A percentile compares a stretch with the other conserved stretches of the same genome.
Conservation (phyloP, 441 rosid species). For the Corymbia calophylla region DNA sequence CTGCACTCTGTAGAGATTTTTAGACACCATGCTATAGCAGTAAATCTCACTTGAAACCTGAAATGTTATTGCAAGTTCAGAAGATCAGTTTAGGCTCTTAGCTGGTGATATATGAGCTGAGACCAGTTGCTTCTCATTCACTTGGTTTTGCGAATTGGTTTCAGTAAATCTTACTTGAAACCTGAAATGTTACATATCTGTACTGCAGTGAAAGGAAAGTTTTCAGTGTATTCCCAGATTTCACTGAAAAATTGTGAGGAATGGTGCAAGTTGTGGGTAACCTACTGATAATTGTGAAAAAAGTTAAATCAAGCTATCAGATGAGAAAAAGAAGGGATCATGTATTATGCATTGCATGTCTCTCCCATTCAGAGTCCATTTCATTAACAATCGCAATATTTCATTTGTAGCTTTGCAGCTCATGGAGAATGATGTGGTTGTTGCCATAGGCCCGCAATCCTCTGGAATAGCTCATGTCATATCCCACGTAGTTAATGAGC, state of each 20-base stretch:
- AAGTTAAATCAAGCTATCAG: background rate
- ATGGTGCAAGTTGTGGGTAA: background rate
- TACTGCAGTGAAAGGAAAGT: background rate
- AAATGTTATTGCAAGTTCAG: background rate
- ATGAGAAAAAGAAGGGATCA: background rate
- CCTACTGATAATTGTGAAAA: background rate
- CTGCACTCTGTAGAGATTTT: background rate
- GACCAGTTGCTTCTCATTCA: background rate
- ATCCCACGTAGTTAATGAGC: conserved; percentile 78
- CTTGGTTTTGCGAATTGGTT: background rate
- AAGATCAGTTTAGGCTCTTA: background rate
- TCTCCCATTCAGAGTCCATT: background rate
- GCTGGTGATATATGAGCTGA: background rate
- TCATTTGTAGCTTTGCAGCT: conserved; percentile 77
- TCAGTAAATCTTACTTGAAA: no score
- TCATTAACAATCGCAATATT: background rate
- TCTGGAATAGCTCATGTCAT: conserved; percentile 85
- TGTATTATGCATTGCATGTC: background rate
- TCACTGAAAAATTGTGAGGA: background rate
- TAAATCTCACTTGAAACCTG: background rate
- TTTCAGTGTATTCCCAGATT: background rate
- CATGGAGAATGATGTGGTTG: conserved; percentile 60
- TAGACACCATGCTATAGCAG: background rate
- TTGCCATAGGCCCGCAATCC: conserved; percentile 90
- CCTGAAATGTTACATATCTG: background rate